Evolutionary conservation across 805 yeast species (phyloP), one percentile per base, ranked within the genome.

Genomic region (Candida xyloterini): DNA sequence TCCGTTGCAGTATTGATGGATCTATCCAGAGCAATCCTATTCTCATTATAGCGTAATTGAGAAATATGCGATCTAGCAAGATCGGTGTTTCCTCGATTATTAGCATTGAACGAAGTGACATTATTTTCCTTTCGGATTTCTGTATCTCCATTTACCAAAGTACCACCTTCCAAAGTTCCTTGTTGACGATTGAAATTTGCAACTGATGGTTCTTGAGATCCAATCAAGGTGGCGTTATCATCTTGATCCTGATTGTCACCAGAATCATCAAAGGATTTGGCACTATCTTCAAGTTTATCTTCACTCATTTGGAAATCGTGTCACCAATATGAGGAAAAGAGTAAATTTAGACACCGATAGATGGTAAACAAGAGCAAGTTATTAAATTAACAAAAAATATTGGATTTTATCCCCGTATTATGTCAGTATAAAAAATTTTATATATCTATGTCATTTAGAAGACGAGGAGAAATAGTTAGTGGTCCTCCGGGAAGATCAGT

Each of bases 11-110:
- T 68, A 44, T 71, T 65, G 41, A 84, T 80, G 1, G 81, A 71
- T 36, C 84, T 67, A 43, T 78, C 82, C 40, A 90, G 66, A 1
- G 82, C 72, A 0, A 78, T 66, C 40, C 84, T 74, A 64, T 81
- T 81, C 51, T 81, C 80, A 56, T 87, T 87, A 59, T 84, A 91
- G 45, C 78, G 84, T 41, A 83, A 63, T 56, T 90, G 96, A 43
- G 80, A 78, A 23, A 83, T 58, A 37, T 88, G 82, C 1, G 82
- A 68, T 32, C 44, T 38, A 1, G 45, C 54, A 7, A 53, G 42
- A 16, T 53, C 50, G 2, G 70, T 66, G 15, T 22, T 30, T 11
- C 20, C 36, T 18, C 35, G 20, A 15, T 44, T 70, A 53, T 20
- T 23, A 27, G 30, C 16, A n/a, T 38, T 41, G 15, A 56, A 30